These are phyloP conservation scores for Bremia lactucae DNA, from an alignment of 352 stramenopile species.

Conservation along the genomic window DNA sequence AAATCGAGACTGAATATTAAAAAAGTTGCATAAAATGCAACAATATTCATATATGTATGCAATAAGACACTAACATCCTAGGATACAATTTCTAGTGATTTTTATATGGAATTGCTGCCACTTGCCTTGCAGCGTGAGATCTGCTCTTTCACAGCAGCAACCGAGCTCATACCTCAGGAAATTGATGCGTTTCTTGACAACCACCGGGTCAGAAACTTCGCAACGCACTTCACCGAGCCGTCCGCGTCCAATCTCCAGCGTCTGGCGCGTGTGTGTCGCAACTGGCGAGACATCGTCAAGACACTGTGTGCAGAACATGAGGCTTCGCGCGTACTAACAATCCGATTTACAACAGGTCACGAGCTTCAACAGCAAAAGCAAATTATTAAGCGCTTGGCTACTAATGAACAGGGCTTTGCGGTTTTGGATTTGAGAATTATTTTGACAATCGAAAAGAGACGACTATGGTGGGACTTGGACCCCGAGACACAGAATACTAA, in stretches of 20 bases:
- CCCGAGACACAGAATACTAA: slow-evolving; percentile 1
- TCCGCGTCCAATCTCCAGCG: slow-evolving; percentile 15
- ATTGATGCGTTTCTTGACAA: neutral
- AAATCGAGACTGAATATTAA: too few relatives aligned
- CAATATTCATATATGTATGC: neutral
- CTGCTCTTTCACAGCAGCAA: slow-evolving; percentile 22
- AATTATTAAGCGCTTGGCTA: slow-evolving; percentile 8
- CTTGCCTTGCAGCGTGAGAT: slow-evolving; percentile 25
- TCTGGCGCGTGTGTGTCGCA: slow-evolving; percentile 22
- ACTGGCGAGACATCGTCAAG: slow-evolving; percentile 15
- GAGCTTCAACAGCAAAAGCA: slow-evolving; percentile 18
- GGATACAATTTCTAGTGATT: too few relatives aligned
- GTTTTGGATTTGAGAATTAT: slow-evolving; percentile 24
- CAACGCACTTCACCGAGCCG: slow-evolving; percentile 15
- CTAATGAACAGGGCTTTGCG: slow-evolving; percentile 2
- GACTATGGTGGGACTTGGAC: slow-evolving; percentile 31
- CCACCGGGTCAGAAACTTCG: slow-evolving; percentile 14
- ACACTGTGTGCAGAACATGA: slow-evolving; percentile 14
- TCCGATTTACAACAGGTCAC: slow-evolving; percentile 18
- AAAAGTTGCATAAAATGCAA: too few relatives aligned
- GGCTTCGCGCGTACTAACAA: slow-evolving; percentile 11
- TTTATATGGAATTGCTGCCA: slow-evolving; percentile 20
- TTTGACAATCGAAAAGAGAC: slow-evolving; percentile 14
- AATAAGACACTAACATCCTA: too few relatives aligned
- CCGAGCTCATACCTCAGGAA: slow-evolving; percentile 25